Base-by-base conservation (phyloP, 495 filamentous ascomycete species). In the Penicillium paradoxum region DNA sequence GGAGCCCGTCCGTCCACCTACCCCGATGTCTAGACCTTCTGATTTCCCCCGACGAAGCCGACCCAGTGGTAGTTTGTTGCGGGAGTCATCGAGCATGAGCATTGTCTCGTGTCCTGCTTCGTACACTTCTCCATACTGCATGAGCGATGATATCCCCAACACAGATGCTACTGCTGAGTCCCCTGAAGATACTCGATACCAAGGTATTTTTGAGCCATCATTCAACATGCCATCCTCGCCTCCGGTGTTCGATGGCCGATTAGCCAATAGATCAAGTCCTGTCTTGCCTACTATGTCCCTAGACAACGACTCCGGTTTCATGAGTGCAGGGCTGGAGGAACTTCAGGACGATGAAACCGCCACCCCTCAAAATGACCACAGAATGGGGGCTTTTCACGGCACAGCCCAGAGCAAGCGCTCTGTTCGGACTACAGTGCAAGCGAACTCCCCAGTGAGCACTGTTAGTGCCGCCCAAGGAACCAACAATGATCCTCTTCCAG, bases 1-100 rank as follows among this genome's bases (percentile, higher is more conserved):
- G 60, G 88, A 90, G 54, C 77, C 85, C 21, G 83, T 89, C 49
- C 82, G 91, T 18, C 89, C 84, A 7, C 91, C 91, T 2, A 96
- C 91, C 2, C 91, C 91, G 8, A 79, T 90, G 39, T 85, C 85
- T n/a, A 68, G 63, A 19, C 37, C 60, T 30, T 66, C 63, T 45
- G 66, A 70, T 43, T 39, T 66, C 11, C 46, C 55, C 7, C 72
- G 73, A 32, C 68, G 73, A 21, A 56, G 38, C 18, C 66, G 67
- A 37, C 64, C 62, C 18, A 50, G 56, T 2, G 66, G 66, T 7
- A 80, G 70, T 43, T 53, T 76, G 27, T 51, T 78, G 19, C 71
- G 74, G 13, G 72, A 78, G 47, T 76, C 75, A 29, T 77, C 75
- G 0, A 63, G 54, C 27, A 59, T 65, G 2, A 71, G 66, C 44